A percentile compares a stretch with the other conserved stretches of the same genome.
These are phyloP conservation scores for Ustilago esculenta DNA, from an alignment of 1,284 basidiomycete species.

Conservation along the genomic window DNA sequence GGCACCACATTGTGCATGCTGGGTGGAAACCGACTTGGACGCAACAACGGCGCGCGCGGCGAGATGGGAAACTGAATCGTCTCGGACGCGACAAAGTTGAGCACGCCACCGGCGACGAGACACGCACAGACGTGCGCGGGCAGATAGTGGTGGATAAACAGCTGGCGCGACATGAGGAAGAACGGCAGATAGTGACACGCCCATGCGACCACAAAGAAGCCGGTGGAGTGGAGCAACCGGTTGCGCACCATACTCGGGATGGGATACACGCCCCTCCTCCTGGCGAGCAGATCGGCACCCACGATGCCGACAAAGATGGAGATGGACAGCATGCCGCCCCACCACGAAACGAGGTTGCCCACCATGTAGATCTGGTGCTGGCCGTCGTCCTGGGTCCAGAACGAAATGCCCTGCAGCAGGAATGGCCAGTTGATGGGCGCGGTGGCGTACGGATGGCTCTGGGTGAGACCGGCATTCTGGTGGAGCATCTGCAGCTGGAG, in stretches of 20 bases:
- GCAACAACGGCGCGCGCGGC: conserved; percentile 70
- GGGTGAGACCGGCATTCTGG: conserved; percentile 94
- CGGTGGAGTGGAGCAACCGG: conserved; percentile 88
- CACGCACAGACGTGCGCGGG: conserved; percentile 84
- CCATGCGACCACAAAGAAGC: conserved; percentile 95
- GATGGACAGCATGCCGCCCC: conserved; percentile 85
- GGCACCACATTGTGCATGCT: conserved; percentile 40
- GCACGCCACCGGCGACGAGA: conserved; percentile 86
- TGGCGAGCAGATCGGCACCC: conserved; percentile 85
- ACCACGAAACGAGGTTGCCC: conserved; percentile 94
- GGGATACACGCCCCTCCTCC: conserved; percentile 83
- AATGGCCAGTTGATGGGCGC: conserved; percentile 98
- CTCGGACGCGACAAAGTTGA: conserved; percentile 78
- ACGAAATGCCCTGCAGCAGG: conserved; percentile 91
- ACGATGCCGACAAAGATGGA: conserved; percentile 89
- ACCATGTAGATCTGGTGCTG: conserved; percentile 95
- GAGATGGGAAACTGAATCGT: conserved; percentile 94
- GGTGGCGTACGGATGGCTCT: conserved; percentile 93
- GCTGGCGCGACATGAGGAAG: conserved; percentile 95
- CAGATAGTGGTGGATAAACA: conserved; percentile 92
- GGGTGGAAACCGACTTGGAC: conserved; percentile 13
- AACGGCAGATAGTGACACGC: conserved; percentile 95
- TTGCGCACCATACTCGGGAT: conserved; percentile 83
- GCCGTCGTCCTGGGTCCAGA: conserved; percentile 85
- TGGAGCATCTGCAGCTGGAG: conserved; percentile 94